phyloP scores from a whole-genome alignment of 345 rosid species.

The Angophora floribunda region DNA sequence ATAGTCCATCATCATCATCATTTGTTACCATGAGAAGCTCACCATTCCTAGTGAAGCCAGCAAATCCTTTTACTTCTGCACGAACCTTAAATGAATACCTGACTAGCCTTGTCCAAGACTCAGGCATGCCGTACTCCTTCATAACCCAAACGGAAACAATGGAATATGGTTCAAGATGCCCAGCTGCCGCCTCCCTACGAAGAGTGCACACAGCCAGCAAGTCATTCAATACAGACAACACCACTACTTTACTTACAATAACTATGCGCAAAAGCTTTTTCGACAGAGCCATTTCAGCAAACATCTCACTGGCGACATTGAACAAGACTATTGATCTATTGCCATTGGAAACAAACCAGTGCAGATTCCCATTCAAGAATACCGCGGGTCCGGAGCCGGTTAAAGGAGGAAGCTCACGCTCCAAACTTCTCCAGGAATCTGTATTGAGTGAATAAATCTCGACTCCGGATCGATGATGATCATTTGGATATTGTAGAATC shows the following conservation, averaged over 20 bases:
- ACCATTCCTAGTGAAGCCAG: not conserved
- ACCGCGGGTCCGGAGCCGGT: not conserved
- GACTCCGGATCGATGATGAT: too few species aligned
- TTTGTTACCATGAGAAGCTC: not conserved
- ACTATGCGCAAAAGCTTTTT: not conserved
- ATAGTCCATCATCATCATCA: not conserved
- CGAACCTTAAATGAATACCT: not conserved
- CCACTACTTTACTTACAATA: rapidly evolving
- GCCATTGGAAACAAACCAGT: not conserved
- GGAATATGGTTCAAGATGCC: rapidly evolving
- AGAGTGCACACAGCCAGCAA: not conserved
- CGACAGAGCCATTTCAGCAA: not conserved
- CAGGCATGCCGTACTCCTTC: not conserved
- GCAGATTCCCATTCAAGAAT: not conserved
- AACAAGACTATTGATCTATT: too few species aligned
- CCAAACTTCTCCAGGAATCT: not conserved
- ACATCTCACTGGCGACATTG: not conserved
- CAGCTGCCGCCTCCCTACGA: not conserved
- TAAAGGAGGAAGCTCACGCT: not conserved
- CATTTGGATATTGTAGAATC: too few species aligned
- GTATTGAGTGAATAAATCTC: not conserved
- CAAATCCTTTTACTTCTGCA: not conserved
- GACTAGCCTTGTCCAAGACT: not conserved
- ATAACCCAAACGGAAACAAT: not conserved
- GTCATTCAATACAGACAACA: not conserved